These are phyloP conservation scores for Cylindrodendrum hubeiense DNA, from an alignment of 2,329 filamentous ascomycete species.

Conservation along the genomic window DNA sequence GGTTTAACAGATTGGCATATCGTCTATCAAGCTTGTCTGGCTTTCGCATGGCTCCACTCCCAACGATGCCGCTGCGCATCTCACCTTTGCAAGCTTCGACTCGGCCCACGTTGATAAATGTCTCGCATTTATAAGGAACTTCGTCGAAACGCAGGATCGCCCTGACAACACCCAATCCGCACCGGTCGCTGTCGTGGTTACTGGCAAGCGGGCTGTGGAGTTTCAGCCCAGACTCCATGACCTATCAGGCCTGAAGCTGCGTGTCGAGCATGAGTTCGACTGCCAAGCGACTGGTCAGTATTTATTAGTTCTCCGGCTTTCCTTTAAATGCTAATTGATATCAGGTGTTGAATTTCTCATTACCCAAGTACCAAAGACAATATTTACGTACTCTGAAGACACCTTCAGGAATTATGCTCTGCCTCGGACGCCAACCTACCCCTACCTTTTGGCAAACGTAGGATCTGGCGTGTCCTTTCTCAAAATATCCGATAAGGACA, in stretches of 20 bases:
- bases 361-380: background rate
- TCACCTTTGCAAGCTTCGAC: background rate
- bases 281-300: background rate
- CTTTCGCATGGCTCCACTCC: background rate
- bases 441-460: slow-evolving; percentile 97
- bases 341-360: background rate
- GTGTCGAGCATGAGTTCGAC: background rate
- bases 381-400: background rate
- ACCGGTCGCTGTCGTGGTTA: background rate
- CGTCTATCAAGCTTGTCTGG: background rate
- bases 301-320: background rate
- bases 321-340: background rate
- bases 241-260: background rate
- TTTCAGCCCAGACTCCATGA: background rate
- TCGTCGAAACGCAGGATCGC: background rate
- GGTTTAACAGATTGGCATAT: background rate
- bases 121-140: background rate
- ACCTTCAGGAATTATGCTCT: background rate
- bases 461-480: slow-evolving; percentile 97
- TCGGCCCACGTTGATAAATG: background rate
- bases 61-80: background rate
- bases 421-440: slow-evolving; percentile 65
- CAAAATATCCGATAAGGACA: slow-evolving; percentile 90
- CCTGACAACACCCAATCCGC: background rate
- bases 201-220: background rate